A percentile compares a stretch with the other conserved stretches of the same genome.
Evolutionary conservation across 2,329 filamentous ascomycete species (phyloP).

Genomic region (Aspergillus neoniger): DNA sequence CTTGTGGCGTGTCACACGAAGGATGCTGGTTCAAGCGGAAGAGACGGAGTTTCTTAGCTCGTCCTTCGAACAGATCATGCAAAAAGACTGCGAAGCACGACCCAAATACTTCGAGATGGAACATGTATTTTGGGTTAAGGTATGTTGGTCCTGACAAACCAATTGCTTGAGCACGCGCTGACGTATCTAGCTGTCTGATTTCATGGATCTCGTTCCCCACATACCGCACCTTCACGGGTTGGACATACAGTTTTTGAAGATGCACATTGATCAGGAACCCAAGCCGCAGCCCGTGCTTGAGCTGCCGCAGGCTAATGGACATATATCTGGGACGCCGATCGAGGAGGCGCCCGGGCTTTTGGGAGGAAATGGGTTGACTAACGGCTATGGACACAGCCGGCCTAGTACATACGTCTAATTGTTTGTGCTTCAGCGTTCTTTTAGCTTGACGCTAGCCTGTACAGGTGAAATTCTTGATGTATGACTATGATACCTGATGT

Average conservation of each 20-base stretch:
- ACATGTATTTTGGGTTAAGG: slow-evolving; percentile 55
- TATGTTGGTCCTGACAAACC: slow-evolving; percentile 26
- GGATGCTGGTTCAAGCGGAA: slow-evolving; percentile 48
- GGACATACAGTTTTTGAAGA: slow-evolving; percentile 40
- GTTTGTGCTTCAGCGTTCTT: slow-evolving; percentile 25
- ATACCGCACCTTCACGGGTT: slow-evolving; percentile 50
- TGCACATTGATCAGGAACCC: slow-evolving; percentile 46
- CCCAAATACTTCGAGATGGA: slow-evolving; percentile 53
- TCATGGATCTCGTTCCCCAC: slow-evolving; percentile 52
- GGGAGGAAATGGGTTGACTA: slow-evolving; percentile 34
- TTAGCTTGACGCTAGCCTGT: slow-evolving; percentile 25
- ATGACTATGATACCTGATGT: slow-evolving; percentile 46
- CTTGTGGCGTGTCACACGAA: slow-evolving; percentile 51
- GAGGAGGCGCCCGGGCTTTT: slow-evolving; percentile 22
- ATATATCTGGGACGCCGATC: slow-evolving; percentile 25
- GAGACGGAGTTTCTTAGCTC: slow-evolving; percentile 40
- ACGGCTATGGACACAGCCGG: slow-evolving; percentile 39
- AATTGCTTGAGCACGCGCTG: not conserved
- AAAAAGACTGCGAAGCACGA: slow-evolving; percentile 45
- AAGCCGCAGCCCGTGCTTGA: slow-evolving; percentile 17
- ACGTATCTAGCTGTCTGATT: slow-evolving; percentile 47
- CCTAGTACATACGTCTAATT: slow-evolving; percentile 46
- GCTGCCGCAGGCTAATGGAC: slow-evolving; percentile 34
- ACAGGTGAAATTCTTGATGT: slow-evolving; percentile 40
- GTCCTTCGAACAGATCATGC: slow-evolving; percentile 42